phyloP scores from a whole-genome alignment of 1,139 yeast species.

The Trichomonascaceae sp. region DNA sequence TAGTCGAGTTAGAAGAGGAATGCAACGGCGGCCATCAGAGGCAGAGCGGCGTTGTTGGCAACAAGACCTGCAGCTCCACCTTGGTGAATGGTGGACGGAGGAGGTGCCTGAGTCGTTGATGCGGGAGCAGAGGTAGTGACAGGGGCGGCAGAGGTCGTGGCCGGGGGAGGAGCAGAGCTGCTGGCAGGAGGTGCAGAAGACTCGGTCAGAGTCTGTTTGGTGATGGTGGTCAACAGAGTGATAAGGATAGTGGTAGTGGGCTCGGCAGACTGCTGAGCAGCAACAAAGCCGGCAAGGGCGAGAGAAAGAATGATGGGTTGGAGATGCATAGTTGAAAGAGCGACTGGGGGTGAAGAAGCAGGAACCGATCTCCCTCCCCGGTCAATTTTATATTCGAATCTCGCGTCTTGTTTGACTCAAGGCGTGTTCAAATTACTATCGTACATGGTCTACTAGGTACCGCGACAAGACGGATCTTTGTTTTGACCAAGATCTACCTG shows the following conservation, averaged over 20 bases:
- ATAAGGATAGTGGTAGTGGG: background rate
- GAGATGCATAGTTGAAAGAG: too few relatives aligned
- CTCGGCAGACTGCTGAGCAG: background rate
- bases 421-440: too few relatives aligned
- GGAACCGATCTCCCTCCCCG: too few relatives aligned
- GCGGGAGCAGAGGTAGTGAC: background rate
- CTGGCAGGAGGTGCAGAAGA: background rate
- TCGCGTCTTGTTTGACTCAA: too few relatives aligned
- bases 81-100: background rate
- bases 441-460: too few relatives aligned
- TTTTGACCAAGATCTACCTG: too few relatives aligned
- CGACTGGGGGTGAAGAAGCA: too few relatives aligned
- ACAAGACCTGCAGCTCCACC: background rate
- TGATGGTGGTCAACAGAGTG: background rate
- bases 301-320: too few relatives aligned
- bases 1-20: background rate
- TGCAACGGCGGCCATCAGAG: background rate
- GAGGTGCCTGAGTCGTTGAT: background rate
- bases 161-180: background rate
- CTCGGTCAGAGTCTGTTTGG: background rate
- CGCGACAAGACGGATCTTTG: too few relatives aligned
- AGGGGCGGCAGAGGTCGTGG: background rate
- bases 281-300: background rate
- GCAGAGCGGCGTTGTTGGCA: background rate
- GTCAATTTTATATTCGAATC: too few relatives aligned